Evolutionary conservation across 2,329 filamentous ascomycete genomes (phyloP).

Genomic region (Cadophora luteo-olivacea): DNA sequence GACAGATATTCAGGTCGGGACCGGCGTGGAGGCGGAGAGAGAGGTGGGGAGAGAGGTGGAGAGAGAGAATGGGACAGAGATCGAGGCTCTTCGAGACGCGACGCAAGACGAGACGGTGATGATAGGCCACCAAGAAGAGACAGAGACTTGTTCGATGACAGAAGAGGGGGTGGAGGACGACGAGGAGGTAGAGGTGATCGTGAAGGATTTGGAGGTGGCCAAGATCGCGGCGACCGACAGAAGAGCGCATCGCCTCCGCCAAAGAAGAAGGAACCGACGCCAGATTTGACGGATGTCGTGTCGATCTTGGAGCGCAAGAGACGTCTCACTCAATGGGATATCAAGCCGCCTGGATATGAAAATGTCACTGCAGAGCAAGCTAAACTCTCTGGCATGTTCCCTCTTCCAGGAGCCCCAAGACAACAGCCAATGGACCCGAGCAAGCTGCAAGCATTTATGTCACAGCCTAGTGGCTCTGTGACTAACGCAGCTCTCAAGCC

Average conservation of each 20-base stretch:
- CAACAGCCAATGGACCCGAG: slow-evolving; percentile 95
- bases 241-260: slow-evolving; percentile 78
- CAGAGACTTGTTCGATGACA: slow-evolving; percentile 68
- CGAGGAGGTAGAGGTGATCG: slow-evolving; percentile 50
- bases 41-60: slow-evolving; percentile 59
- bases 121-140: slow-evolving; percentile 62
- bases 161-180: slow-evolving; percentile 59
- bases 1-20: slow-evolving; percentile 83
- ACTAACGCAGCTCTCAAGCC: slow-evolving; percentile 82
- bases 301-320: slow-evolving; percentile 86
- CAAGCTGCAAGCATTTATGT: slow-evolving; percentile 94
- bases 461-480: slow-evolving; percentile 76
- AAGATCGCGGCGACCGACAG: slow-evolving; percentile 55
- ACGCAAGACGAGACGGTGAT: slow-evolving; percentile 70
- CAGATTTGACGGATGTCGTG: slow-evolving; percentile 87
- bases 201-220: slow-evolving; percentile 48
- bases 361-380: slow-evolving; percentile 98
- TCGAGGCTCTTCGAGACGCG: slow-evolving; percentile 64
- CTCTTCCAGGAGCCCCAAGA: slow-evolving; percentile 90
- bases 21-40: slow-evolving; percentile 66
- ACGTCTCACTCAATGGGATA: slow-evolving; percentile 98
- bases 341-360: slow-evolving; percentile 97
- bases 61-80: slow-evolving; percentile 77
- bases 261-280: slow-evolving; percentile 94
- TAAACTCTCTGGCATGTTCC: slow-evolving; percentile 99